A percentile compares a stretch with the other conserved stretches of the same genome.
Evolutionary conservation across 1,139 yeast genomes (phyloP).

Genomic region (Taiozyma sp.): DNA sequence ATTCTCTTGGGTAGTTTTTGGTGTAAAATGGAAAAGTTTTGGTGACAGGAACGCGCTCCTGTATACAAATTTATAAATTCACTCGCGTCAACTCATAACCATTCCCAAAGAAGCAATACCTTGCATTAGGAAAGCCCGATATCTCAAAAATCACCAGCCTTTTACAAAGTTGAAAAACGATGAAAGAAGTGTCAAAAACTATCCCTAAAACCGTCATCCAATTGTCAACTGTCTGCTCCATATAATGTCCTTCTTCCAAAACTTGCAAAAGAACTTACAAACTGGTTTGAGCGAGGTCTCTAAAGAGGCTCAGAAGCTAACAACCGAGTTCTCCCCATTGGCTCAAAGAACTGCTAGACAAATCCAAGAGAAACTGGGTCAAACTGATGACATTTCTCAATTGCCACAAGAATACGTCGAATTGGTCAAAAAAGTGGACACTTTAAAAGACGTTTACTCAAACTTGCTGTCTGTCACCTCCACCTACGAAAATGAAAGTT

Average conservation of each 20-base stretch:
- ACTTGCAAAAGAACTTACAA: constrained; percentile 21
- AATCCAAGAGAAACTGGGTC: constrained; percentile 76
- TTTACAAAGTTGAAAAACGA: not conserved
- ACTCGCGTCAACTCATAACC: not conserved
- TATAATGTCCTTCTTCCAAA: constrained; percentile 24
- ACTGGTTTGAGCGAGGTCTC: constrained; percentile 21
- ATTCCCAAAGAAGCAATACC: not conserved
- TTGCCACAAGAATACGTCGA: constrained; percentile 79
- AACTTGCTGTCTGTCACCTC: constrained; percentile 68
- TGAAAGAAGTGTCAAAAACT: not conserved
- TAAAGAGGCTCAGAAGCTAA: constrained; percentile 23
- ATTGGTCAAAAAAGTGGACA: constrained; percentile 69
- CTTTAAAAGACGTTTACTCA: constrained; percentile 65
- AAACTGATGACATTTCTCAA: constrained; percentile 74
- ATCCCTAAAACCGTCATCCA: not conserved
- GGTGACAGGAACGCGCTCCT: not conserved
- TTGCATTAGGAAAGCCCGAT: not conserved
- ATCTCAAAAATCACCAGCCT: not conserved
- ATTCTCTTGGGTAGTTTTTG: not conserved
- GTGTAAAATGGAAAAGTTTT: not conserved
- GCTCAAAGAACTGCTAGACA: constrained; percentile 80
- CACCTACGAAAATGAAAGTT: constrained; percentile 68
- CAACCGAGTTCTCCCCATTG: constrained; percentile 28
- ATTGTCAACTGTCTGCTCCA: not conserved
- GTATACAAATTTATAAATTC: not conserved